Base-by-base conservation (phyloP, 2,329 filamentous ascomycete genomes). In the Pseudopyrenochaeta lycopersici region DNA sequence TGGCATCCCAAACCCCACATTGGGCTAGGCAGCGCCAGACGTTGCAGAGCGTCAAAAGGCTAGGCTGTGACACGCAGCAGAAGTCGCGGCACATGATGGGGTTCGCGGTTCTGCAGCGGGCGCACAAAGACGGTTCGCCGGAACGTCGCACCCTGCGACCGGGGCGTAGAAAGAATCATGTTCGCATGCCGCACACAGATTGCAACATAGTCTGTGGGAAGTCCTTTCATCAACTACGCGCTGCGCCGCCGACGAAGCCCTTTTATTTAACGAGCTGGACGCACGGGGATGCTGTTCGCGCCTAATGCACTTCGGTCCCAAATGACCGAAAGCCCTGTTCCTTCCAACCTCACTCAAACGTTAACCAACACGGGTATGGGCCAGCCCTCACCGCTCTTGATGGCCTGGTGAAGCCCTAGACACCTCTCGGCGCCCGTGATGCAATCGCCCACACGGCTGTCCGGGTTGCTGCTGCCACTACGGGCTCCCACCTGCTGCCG, bases 261-360 rank as follows among this genome's bases (percentile, higher is more conserved):
- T 69, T 60, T 61, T 61, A 59, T 60, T 59, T 56, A 30, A n/a
- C 55, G 57, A 56, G 58, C 61, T 69, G 62, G 64, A 53, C 58
- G 71, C 65, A 71, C 68, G 69, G 71, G 68, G 71, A 68, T 64
- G 62, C 63, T 67, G 69, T 70, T 68, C 70, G 67, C 63, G 63
- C 64, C 70, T 73, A 70, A 74, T 74, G 73, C 72, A 70, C 60
- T 56, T 71, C 66, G 66, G 68, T 64, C 62, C 56, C 68, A 68
- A 68, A 56, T 59, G 58, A 60, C 66, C 67, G 56, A 64, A 61
- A 18, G 63, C 58, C 58, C 54, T 60, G 56, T 52, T 46, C 60
- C 58, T 66, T 56, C 67, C 36, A 67, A 68, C 67, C 63, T 64
- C 58, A 62, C 62, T 63, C 65, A 67, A n/a, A 66, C 62, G 49